Base-by-base conservation (phyloP, 192 early-diverging fungal genomes). In the Entomortierella chlamydospora region DNA sequence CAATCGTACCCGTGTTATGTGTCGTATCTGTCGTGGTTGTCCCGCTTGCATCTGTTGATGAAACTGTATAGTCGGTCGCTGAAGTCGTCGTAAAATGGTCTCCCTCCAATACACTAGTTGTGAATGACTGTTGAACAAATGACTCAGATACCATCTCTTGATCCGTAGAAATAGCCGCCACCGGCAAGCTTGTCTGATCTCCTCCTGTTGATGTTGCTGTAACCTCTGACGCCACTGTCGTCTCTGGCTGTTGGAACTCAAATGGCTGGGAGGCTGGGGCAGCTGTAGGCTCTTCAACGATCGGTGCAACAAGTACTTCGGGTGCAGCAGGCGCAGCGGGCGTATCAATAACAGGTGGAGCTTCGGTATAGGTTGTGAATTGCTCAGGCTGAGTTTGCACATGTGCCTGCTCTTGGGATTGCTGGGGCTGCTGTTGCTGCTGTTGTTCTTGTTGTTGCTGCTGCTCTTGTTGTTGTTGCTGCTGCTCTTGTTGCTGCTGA, bases 91-190 rank as follows among this genome's bases (percentile, higher is more conserved):
- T 70, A 23, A 60, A 13, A 28, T 60, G 57, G 18, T 70, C 68
- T 5, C 50, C 58, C 9, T 70, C 57, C 7, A 30, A 11, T 3
- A 60, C 50, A 61, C 57, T 53, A 33, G 49, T 70, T n/a, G 50
- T 70, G n/a, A 70, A 61, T 13, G 68, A 70, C 30, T 57, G n/a
- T 18, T 57, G 55, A 12, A 59, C 45, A 51, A 59, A 51, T 22
- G 61, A 37, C 15, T 54, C 23, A 49, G 53, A 59, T 58, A 51
- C n/a, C 11, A 26, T 60, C 17, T 12, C 30, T 57, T 57, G 30
- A 4, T 67, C 41, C 45, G 30, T 49, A 25, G 42, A 4, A 28
- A 54, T 20, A 25, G 64, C 49, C 54, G 26, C 53, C 18, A 12
- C 20, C 20, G 15, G 45, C 15, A 47, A 41, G 6, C 45, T 20